These are phyloP conservation scores for Metschnikowia lachancei DNA, from an alignment of 805 yeast genomes.

Conservation along the genomic window DNA sequence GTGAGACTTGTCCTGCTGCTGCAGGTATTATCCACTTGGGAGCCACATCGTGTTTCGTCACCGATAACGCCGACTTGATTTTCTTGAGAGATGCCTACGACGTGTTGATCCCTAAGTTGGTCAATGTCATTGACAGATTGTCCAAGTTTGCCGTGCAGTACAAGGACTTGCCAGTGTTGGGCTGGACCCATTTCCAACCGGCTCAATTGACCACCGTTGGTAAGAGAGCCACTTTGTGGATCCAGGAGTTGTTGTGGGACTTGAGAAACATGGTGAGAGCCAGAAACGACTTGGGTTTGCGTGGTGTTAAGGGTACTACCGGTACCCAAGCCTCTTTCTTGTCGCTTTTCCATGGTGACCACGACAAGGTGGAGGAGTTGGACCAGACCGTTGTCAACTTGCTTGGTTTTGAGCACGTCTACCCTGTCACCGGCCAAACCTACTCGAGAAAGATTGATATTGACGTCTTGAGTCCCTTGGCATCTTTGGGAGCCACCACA, in stretches of 20 bases:
- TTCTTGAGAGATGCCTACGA: slow-evolving; percentile 96
- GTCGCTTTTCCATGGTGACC: slow-evolving; percentile 93
- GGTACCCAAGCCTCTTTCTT: slow-evolving; percentile 98
- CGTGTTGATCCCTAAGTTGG: slow-evolving; percentile 87
- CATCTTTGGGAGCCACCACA: slow-evolving; percentile 92
- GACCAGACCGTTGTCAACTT: slow-evolving; percentile 91
- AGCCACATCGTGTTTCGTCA: slow-evolving; percentile 96
- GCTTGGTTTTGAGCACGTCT: slow-evolving; percentile 89
- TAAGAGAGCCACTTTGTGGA: slow-evolving; percentile 96
- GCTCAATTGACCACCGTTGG: slow-evolving; percentile 99
- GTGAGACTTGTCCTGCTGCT: slow-evolving; percentile 89
- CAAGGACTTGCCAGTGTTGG: slow-evolving; percentile 94
- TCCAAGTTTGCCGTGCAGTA: slow-evolving; percentile 83
- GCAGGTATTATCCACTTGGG: slow-evolving; percentile 98
- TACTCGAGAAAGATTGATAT: slow-evolving; percentile 97
- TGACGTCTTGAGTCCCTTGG: slow-evolving; percentile 87
- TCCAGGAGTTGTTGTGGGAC: slow-evolving; percentile 97
- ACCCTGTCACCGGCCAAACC: slow-evolving; percentile 99
- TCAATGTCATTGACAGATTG: slow-evolving; percentile 90
- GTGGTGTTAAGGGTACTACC: slow-evolving; percentile 99
- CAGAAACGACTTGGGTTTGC: slow-evolving; percentile 89
- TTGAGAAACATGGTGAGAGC: slow-evolving; percentile 94
- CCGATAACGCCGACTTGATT: slow-evolving; percentile 97
- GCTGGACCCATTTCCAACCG: slow-evolving; percentile 99
- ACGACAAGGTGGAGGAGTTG: slow-evolving; percentile 89